Conservation (phyloP, 352 stramenopile genomes). For the Phytophthora lateralis region DNA sequence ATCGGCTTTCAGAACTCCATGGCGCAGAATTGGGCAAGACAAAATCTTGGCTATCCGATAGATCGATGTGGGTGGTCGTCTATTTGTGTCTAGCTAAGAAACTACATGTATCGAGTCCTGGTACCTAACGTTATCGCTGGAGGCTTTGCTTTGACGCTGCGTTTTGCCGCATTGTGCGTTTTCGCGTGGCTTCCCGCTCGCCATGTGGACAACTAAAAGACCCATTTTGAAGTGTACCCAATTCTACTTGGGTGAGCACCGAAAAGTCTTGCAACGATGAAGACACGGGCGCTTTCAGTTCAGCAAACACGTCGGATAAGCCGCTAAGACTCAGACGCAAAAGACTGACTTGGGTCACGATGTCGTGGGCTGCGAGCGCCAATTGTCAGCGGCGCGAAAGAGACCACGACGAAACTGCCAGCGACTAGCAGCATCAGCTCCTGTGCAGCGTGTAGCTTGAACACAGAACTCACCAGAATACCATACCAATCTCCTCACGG, state of each 20-base stretch:
- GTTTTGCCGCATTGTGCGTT: conserved; percentile 15
- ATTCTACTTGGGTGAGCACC: conserved; percentile 3
- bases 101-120: too few species aligned
- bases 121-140: too few species aligned
- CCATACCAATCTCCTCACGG: not conserved
- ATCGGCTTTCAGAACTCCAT: conserved; percentile 14
- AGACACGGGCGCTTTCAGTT: not conserved
- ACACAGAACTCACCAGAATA: too few species aligned
- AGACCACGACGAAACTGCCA: not conserved
- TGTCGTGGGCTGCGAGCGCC: not conserved
- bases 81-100: too few species aligned
- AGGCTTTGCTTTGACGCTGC: not conserved
- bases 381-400: not conserved
- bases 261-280: conserved; percentile 1
- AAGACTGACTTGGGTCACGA: conserved; percentile 3
- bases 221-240: conserved; percentile 2
- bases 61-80: too few species aligned
- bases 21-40: not conserved
- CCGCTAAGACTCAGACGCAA: conserved; percentile 4
- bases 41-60: too few species aligned
- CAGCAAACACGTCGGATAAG: conserved; percentile 2
- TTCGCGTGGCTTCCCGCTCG: conserved; percentile 15
- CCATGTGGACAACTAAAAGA: conserved; percentile 9
- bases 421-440: not conserved
- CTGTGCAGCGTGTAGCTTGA: too few species aligned